Base-by-base conservation (phyloP, 331 rosid species). In the Erythrophleum ivorense region DNA sequence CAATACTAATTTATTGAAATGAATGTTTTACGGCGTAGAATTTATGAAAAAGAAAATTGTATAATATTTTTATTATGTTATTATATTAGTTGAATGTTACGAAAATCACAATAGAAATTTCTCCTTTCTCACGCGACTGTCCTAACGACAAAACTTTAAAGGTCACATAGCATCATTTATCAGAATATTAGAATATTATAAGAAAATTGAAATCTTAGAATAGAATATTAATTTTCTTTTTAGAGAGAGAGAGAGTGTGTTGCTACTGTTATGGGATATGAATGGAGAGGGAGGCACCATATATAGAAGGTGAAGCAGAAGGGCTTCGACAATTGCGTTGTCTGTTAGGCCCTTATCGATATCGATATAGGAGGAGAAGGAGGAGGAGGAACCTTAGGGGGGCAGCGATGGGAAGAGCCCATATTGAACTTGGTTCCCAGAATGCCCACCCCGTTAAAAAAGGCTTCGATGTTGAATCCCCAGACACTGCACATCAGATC, bases 401-500 rank as follows among this genome's bases (percentile, higher is more conserved):
- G 29, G 21, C 13, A 16, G 14, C 13, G 5, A 83, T 80, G 83
- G 83, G 60, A 0, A 77, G 0, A 6, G 60, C 36, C 19, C 11
- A 41, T 11, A 34, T 9, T 29, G 73, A 67, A 29, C 58, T 6
- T 38, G 48, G 5, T 12, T 24, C 84, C 2, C 73, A 14, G 13
- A 85, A 79, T 77, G 80, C 76, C 3, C 8, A 24, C 36, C 78
- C 83, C 2, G 16, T 3, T 11, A 85, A 76, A 10, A 85, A 40
- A 6, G 68, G 31, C 10, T 9, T 8, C 16, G 81, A 48, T 8
- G 57, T 78, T n/a, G 84, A 78, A 52, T 45, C 62, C 9, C 91
- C 92, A 9, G 88, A 83, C 1, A 91, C 97, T 5, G 92, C 92
- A 6, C 98, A 94, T 83, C 97, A 94, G 79, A 90, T 94, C 78